A percentile compares a stretch with the other conserved stretches of the same genome.
These are phyloP conservation scores for Tuber brumale DNA, from an alignment of 495 filamentous ascomycete genomes.

Conservation along the genomic window DNA sequence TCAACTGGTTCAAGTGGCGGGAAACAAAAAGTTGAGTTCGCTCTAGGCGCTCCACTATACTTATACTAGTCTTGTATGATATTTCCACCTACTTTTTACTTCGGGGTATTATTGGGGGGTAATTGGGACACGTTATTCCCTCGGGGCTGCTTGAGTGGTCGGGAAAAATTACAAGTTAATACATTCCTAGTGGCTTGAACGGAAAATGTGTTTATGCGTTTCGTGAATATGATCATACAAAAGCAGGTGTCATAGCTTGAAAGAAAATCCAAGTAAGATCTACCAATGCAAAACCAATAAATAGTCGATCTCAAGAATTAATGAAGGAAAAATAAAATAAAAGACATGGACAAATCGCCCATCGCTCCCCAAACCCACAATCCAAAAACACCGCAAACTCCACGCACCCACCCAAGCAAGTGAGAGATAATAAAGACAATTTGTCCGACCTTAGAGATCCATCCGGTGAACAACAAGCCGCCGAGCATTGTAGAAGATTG, in stretches of 20 bases:
- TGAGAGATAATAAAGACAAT: neutral
- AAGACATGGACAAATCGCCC: neutral
- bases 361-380: neutral
- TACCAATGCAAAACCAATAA: neutral
- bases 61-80: neutral
- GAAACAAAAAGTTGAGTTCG: neutral
- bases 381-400: neutral
- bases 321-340: neutral
- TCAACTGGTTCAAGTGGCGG: neutral
- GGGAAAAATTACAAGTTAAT: neutral
- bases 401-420: neutral
- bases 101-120: neutral
- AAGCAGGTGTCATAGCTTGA: neutral
- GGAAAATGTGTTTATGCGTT: neutral
- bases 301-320: neutral
- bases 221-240: neutral
- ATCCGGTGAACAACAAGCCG: neutral
- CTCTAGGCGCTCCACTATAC: neutral
- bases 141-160: neutral
- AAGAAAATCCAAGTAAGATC: neutral
- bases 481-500: neutral
- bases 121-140: neutral
- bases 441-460: no score
- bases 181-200: neutral
- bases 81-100: neutral